Base-by-base conservation (phyloP, 1,284 basidiomycete species). In the Irpex sp. region DNA sequence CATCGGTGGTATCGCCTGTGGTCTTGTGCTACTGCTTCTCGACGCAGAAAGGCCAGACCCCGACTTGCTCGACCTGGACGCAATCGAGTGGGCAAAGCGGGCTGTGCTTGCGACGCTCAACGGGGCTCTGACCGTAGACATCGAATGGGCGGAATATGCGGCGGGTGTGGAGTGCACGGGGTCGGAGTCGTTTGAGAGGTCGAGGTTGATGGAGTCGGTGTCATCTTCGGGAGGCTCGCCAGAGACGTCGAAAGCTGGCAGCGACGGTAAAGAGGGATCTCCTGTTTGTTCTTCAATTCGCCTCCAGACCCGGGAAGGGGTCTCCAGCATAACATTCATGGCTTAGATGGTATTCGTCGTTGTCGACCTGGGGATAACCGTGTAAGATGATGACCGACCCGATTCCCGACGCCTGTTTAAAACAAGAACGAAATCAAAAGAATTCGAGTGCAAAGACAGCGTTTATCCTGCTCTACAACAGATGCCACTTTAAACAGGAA, bases 221-320 rank as follows among this genome's bases (percentile, higher is more conserved):
- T 47, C 49, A 5, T 71, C 67, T 11, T 70, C 65, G 17, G 51
- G 60, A 19, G 67, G 66, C 13, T 71, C 74, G 4, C 67, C 78
- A 19, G 87, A 88, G 68, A 88, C 84, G 51, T 92, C 89, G 69
- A 89, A 85, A 1, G 69, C 78, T 11, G 89, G 88, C 5, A 92
- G 74, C 5, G 89, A 91, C 2, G 91, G 91, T 2, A 93, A 76
- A 47, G 91, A 93, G 5, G 91, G 88, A 79, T 92, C 90, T 66
- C 78, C 75, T 61, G 83, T 84, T 68, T 91, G 88, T 13, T 81
- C 86, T 73, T 92, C 83, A 56, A 93, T 92, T 58, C 91, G 83
- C 31, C 91, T 82, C 88, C 87, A 90, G 70, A 93, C 86, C 57
- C 90, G 80, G 36, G 91, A 92, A 0, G 91, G 91, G 7, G 91